Evolutionary conservation across 1,139 yeast genomes (phyloP), one percentile per base, ranked within the genome.

Genomic region (Suhomyces chickasaworum): DNA sequence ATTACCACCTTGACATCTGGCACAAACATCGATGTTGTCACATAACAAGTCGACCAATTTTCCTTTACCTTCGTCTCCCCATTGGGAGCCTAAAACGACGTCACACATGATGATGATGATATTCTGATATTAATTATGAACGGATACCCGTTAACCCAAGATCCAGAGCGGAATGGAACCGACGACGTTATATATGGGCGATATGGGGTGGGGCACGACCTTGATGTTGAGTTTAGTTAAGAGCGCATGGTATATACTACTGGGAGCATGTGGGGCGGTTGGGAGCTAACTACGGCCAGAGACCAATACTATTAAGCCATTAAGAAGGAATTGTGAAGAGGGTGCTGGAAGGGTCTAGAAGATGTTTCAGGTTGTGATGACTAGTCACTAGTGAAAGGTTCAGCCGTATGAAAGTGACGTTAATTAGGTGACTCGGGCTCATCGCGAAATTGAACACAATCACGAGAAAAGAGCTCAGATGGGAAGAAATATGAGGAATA

Each of bases 41-140:
- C 97, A 93, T 47, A 93, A 78, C 50, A 93, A 77, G 66, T 93
- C 99, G 46, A 93, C 99, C 50, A 93, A 80, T 71, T 95, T 93
- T 49, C 99, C 99, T 68, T 93, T 93, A 65, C 99, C 99, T 81
- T 93, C 99, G 66, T 93, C 99, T 54, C 99, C 99, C 99, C 99
- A 93, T 72, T 93, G 99, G 69, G 97, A 77, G 51, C 99, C 99
- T 63, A 93, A 80, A 48, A 93, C 98, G 57, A 93, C 98, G 76
- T 86, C 89, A 68, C 89, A 86, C 91, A 86, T 86, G 27, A 16
- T 52, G 25, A 86, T 86, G 27, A 16, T 52, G 25, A 35, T 23
- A 21, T 16, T 13, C n/a, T 21, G 40, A 38, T 37, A 29, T 37
- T 38, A 16, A 30, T 12, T 50, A 48, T 53, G 58, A 54, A 54